Evolutionary conservation across 768 basidiomycete genomes (phyloP).

Genomic region (Hemileccinum rubropunctum): DNA sequence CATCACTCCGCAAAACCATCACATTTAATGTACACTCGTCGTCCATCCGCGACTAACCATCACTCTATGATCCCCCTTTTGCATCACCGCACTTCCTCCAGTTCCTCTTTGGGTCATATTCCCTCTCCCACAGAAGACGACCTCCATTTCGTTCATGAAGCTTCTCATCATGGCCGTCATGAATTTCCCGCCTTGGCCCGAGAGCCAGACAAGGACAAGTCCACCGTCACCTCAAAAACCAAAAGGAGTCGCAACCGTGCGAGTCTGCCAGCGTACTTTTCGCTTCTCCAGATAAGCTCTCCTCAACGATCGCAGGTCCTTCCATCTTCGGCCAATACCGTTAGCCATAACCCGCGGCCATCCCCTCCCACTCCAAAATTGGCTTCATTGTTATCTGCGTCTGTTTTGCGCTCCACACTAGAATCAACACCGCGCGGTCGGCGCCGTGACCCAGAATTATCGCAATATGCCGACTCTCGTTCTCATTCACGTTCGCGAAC

Average conservation of each 20-base stretch:
- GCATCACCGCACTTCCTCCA: conserved; percentile 50
- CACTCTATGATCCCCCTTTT: conserved; percentile 56
- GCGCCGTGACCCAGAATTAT: conserved; percentile 39
- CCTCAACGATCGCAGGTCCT: conserved; percentile 35
- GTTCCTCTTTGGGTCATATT: conserved; percentile 30
- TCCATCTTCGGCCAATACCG: conserved; percentile 47
- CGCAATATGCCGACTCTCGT: conserved; percentile 33
- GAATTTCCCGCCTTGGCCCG: conserved; percentile 33
- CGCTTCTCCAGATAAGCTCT: conserved; percentile 57
- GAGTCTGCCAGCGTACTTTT: conserved; percentile 75
- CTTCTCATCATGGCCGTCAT: conserved; percentile 17
- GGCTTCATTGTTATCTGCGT: conserved; percentile 30
- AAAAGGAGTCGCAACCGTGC: conserved; percentile 63
- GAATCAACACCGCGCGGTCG: conserved; percentile 55
- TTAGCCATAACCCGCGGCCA: conserved; percentile 36
- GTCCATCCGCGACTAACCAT: conserved; percentile 70
- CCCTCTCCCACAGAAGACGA: conserved; percentile 44
- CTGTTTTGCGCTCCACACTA: conserved; percentile 35
- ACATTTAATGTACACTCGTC: conserved; percentile 62
- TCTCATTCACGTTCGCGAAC: conserved; percentile 44
- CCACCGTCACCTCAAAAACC: conserved; percentile 36
- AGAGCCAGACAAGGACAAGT: conserved; percentile 24
- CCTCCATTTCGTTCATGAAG: conserved; percentile 38
- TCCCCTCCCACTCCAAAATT: conserved; percentile 64
- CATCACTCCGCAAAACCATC: conserved; percentile 37